phyloP scores from a whole-genome alignment of 352 stramenopile genomes.

The Globisporangium recalcitrans region DNA sequence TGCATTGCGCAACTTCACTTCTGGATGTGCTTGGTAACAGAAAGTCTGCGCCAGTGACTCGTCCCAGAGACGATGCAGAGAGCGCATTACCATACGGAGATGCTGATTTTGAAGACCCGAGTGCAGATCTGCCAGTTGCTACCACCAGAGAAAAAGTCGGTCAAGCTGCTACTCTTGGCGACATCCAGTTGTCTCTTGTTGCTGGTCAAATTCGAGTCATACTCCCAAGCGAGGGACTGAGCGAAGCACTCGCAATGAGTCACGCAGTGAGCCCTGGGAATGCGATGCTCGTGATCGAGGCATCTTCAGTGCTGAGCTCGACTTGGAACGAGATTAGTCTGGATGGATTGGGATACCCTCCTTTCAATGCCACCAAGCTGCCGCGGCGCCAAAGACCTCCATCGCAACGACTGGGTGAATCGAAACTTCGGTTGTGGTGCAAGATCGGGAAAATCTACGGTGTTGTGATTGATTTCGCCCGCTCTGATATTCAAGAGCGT shows the following conservation, averaged over 20 bases:
- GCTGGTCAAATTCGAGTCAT: slow-evolving; percentile 50
- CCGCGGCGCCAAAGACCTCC: slow-evolving; percentile 41
- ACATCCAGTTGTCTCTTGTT: slow-evolving; percentile 41
- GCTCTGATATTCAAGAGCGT: background rate
- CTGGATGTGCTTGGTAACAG: slow-evolving; percentile 4
- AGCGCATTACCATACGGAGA: background rate
- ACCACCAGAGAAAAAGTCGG: background rate
- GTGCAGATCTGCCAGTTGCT: background rate
- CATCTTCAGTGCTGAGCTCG: slow-evolving; percentile 33
- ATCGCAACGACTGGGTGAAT: slow-evolving; percentile 43
- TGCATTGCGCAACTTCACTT: slow-evolving; percentile 36
- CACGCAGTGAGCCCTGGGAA: slow-evolving; percentile 19
- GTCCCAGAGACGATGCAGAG: background rate
- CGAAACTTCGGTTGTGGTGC: slow-evolving; percentile 32
- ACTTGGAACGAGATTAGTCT: slow-evolving; percentile 51
- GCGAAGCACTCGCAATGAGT: slow-evolving; percentile 19
- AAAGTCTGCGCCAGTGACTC: background rate
- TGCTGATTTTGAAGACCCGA: background rate
- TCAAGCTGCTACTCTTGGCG: slow-evolving; percentile 7
- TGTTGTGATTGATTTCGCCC: slow-evolving; percentile 25
- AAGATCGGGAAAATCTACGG: slow-evolving; percentile 49
- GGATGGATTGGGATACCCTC: slow-evolving; percentile 67
- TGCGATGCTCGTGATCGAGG: slow-evolving; percentile 47
- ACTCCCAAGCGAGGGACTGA: slow-evolving; percentile 36
- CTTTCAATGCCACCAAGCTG: slow-evolving; percentile 67